These are phyloP conservation scores for Candida stauntonica DNA, from an alignment of 805 yeast species.

Conservation along the genomic window DNA sequence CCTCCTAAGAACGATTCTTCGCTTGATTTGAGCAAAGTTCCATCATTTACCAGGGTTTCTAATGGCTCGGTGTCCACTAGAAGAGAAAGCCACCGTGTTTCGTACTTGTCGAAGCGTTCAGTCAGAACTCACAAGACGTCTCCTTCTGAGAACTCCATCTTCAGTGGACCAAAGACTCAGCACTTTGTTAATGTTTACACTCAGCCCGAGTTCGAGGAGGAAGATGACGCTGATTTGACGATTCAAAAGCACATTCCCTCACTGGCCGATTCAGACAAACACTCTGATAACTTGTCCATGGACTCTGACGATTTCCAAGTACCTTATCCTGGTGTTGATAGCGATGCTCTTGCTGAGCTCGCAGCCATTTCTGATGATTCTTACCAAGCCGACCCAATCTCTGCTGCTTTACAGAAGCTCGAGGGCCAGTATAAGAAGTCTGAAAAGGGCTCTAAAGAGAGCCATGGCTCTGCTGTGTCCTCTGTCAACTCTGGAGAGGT, in stretches of 20 bases:
- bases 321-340: conserved; percentile 44
- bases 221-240: not conserved
- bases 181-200: conserved; percentile 17
- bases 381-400: conserved; percentile 62
- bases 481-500: conserved; percentile 24
- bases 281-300: conserved; percentile 2
- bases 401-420: conserved; percentile 67
- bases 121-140: conserved; percentile 14
- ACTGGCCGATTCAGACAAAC: not conserved
- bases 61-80: conserved; percentile 12
- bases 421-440: conserved; percentile 53
- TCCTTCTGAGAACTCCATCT: conserved; percentile 20
- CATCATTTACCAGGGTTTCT: conserved; percentile 24
- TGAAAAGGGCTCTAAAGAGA: conserved; percentile 1
- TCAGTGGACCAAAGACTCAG: conserved; percentile 15
- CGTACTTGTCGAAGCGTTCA: conserved; percentile 25
- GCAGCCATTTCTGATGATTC: conserved; percentile 85
- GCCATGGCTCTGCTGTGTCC: conserved; percentile 3
- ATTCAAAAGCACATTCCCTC: not conserved
- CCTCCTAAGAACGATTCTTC: conserved; percentile 3
- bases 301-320: conserved; percentile 20
- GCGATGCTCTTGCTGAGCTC: conserved; percentile 65
- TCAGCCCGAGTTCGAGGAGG: conserved; percentile 6
- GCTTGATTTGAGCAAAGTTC: conserved; percentile 18
- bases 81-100: conserved; percentile 12